phyloP scores from a whole-genome alignment of 352 stramenopile genomes.

The Globisporangium alternatum region DNA sequence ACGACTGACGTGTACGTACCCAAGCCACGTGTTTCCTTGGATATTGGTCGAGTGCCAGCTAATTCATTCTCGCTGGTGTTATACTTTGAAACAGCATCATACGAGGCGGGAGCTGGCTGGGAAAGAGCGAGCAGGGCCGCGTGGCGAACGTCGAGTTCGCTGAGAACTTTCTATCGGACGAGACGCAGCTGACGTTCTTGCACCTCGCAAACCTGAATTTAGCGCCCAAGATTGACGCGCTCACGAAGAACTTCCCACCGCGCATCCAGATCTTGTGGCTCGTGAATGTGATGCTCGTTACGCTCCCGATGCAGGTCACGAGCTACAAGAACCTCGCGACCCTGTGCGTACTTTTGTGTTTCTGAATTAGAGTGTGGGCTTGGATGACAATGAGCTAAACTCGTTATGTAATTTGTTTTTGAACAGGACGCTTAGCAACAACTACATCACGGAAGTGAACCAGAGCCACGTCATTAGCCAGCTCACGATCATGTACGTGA shows the following conservation, averaged over 20 bases:
- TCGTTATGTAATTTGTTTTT: neutral
- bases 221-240: neutral
- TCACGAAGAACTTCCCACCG: neutral
- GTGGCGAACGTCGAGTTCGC: slow-evolving; percentile 8
- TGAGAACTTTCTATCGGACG: neutral
- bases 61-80: neutral
- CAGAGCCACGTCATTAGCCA: neutral
- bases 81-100: neutral
- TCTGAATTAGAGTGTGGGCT: neutral
- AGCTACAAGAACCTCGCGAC: neutral
- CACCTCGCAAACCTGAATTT: slow-evolving; percentile 4
- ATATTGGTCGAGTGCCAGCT: no score
- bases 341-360: slow-evolving; percentile 1
- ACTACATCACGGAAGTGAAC: slow-evolving; percentile 3
- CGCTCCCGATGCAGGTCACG: neutral
- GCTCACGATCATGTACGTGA: neutral
- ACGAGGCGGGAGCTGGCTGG: neutral
- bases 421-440: neutral
- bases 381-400: neutral
- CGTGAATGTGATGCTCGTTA: neutral
- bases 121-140: neutral
- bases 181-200: neutral
- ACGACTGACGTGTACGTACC: slow-evolving; percentile 2
- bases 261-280: neutral
- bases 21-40: no score